phyloP scores from a whole-genome alignment of 768 basidiomycete species.

The Mycena metata region DNA sequence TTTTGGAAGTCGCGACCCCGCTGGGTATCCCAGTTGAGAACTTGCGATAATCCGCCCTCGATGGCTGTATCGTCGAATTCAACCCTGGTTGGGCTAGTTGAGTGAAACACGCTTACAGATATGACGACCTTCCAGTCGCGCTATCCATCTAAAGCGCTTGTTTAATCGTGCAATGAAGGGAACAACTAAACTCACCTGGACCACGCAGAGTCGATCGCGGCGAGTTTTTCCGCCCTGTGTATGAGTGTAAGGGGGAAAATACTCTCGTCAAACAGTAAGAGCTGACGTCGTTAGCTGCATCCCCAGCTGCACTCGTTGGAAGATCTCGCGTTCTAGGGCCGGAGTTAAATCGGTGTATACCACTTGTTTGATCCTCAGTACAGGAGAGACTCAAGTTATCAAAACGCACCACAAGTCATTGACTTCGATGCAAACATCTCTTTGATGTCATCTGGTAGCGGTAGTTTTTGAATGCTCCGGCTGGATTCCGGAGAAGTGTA shows the following conservation, averaged over 20 bases:
- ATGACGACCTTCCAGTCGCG: constrained; percentile 58
- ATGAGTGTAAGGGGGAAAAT: constrained; percentile 2
- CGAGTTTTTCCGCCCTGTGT: constrained; percentile 73
- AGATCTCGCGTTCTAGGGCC: constrained; percentile 80
- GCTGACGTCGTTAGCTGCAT: constrained; percentile 77
- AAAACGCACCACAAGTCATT: constrained; percentile 75
- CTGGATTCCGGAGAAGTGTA: constrained; percentile 65
- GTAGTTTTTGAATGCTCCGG: constrained; percentile 55
- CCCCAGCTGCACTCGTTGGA: constrained; percentile 86
- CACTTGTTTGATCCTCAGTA: constrained; percentile 55
- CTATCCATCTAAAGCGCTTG: constrained; percentile 66
- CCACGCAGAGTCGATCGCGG: constrained; percentile 82
- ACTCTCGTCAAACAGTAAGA: neutral
- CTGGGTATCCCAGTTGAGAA: constrained; percentile 73
- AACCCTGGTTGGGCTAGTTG: constrained; percentile 41
- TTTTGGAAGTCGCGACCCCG: constrained; percentile 85
- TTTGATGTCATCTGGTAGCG: constrained; percentile 68
- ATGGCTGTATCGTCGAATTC: constrained; percentile 64
- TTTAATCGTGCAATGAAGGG: constrained; percentile 9
- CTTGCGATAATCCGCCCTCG: constrained; percentile 68
- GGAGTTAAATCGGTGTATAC: constrained; percentile 73
- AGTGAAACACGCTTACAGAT: constrained; percentile 3
- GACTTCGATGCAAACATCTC: constrained; percentile 64
- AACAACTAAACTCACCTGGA: constrained; percentile 55
- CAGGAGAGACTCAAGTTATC: too few species aligned